Evolutionary conservation across 495 filamentous ascomycete species (phyloP), one percentile per base, ranked within the genome.

Genomic region (Articulospora tetracladia): DNA sequence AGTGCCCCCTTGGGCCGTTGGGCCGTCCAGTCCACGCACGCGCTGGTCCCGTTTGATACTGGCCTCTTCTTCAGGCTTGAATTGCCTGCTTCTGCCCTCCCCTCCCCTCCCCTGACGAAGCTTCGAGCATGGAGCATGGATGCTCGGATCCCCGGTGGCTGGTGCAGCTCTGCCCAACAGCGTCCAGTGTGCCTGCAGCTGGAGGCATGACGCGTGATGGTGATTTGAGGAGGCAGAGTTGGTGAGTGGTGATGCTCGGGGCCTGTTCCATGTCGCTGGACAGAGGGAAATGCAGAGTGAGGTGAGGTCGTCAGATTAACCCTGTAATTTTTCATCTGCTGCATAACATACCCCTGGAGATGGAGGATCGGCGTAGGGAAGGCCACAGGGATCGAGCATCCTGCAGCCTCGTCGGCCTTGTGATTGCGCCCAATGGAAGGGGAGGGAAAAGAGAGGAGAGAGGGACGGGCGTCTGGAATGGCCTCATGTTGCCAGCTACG

Each of bases 241-340:
- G n/a, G 39, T 44, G 39, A 17, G 39, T 44, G 39, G 10, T n/a
- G 39, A 44, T n/a, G n/a, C 11, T 60, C 58, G 51, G 55, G 58
- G 58, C 50, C 58, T 60, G 58, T 53, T 60, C 58, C 58, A 27
- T 54, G 58, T 41, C 3, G 27, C 19, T 1, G 8, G 34, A 19
- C 8, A 36, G 23, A 57, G 22, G 23, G 47, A 44, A 30, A 28
- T 46, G 57, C n/a, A 36, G 23, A 57, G 20, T 53, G 47, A 44
- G 48, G 47, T 46, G 57, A 59, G 46, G 56, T 59, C 49, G 57
- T 59, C 23, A 58, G 24, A 53, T 52, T 52, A 52, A 53, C 57
- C 57, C 57, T 58, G 55, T 34, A 19, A 8, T 25, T 10, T 34
- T 20, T 39, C 27, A 52, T 30, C 27, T 28, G 19, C 47, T 59